phyloP scores from a whole-genome alignment of 2,329 filamentous ascomycete genomes.

The Neopestalotiopsis sp. region DNA sequence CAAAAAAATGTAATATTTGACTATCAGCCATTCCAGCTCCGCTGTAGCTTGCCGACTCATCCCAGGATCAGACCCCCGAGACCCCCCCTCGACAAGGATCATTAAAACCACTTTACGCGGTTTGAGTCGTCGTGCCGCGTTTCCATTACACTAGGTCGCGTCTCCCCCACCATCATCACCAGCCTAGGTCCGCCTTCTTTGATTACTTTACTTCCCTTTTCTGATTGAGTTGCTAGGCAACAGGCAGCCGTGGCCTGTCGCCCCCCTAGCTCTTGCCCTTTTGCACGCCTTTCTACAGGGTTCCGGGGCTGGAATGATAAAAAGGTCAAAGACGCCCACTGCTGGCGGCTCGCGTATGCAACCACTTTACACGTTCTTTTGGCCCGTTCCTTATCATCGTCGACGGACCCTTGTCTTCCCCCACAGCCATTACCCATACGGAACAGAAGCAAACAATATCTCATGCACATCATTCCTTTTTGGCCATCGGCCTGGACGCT shows the following conservation, averaged over 20 bases:
- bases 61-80: conserved; percentile 31
- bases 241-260: conserved; percentile 32
- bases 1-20: background rate
- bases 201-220: conserved; percentile 27
- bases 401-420: conserved; percentile 14
- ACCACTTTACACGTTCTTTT: conserved; percentile 36
- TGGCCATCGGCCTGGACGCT: conserved; percentile 5
- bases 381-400: conserved; percentile 16
- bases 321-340: conserved; percentile 24
- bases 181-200: conserved; percentile 29
- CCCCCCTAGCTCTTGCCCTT: conserved; percentile 21
- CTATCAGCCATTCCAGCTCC: background rate
- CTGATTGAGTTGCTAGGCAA: conserved; percentile 40
- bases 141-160: conserved; percentile 36
- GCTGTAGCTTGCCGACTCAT: conserved; percentile 7
- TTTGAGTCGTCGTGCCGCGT: conserved; percentile 43
- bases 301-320: conserved; percentile 23
- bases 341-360: conserved; percentile 38
- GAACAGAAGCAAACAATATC: conserved; percentile 16
- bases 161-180: conserved; percentile 28
- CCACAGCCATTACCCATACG: conserved; percentile 4
- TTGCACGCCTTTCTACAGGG: conserved; percentile 9
- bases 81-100: conserved; percentile 13
- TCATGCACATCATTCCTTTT: conserved; percentile 17
- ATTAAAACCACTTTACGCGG: conserved; percentile 44